phyloP scores from a whole-genome alignment of 768 basidiomycete genomes.

The Trametes maxima region DNA sequence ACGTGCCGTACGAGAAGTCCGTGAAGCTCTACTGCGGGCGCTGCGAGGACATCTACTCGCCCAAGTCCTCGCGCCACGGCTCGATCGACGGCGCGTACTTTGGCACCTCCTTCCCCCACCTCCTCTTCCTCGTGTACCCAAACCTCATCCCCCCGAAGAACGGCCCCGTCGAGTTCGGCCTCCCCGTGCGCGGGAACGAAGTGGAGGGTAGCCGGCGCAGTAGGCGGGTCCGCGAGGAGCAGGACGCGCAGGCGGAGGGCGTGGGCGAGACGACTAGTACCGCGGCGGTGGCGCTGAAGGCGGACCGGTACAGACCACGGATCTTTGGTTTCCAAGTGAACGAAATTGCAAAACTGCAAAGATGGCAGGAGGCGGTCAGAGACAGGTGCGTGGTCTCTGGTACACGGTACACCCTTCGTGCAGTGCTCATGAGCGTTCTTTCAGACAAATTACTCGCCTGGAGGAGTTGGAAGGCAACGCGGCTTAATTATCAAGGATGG shows the following conservation, averaged over 20 bases:
- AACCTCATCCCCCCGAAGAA: slow-evolving; percentile 86
- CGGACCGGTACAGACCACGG: slow-evolving; percentile 88
- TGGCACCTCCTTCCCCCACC: slow-evolving; percentile 96
- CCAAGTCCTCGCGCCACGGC: slow-evolving; percentile 95
- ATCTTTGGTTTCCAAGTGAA: slow-evolving; percentile 98
- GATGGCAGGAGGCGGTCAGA: slow-evolving; percentile 94
- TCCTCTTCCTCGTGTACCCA: slow-evolving; percentile 96
- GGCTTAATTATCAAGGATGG: not conserved
- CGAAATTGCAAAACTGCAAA: slow-evolving; percentile 88
- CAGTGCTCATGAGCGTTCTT: not conserved
- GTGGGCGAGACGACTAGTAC: slow-evolving; percentile 76
- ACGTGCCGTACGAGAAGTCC: slow-evolving; percentile 97
- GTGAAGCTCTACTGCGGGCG: slow-evolving; percentile 98
- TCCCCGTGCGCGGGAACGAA: slow-evolving; percentile 30
- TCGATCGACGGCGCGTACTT: slow-evolving; percentile 99
- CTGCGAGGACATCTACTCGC: slow-evolving; percentile 98
- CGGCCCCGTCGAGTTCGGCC: slow-evolving; percentile 46
- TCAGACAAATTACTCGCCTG: slow-evolving; percentile 45
- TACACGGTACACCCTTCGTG: too few species aligned
- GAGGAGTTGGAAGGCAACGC: slow-evolving; percentile 39
- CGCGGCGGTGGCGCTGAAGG: slow-evolving; percentile 81
- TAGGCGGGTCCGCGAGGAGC: slow-evolving; percentile 48
- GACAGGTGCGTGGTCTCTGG: slow-evolving; percentile 61
- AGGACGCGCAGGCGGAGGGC: slow-evolving; percentile 50
- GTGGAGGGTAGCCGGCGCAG: slow-evolving; percentile 35